Evolutionary conservation across 345 rosid species (phyloP), one percentile per base, ranked within the genome.

Genomic region (Citrus sinensis): DNA sequence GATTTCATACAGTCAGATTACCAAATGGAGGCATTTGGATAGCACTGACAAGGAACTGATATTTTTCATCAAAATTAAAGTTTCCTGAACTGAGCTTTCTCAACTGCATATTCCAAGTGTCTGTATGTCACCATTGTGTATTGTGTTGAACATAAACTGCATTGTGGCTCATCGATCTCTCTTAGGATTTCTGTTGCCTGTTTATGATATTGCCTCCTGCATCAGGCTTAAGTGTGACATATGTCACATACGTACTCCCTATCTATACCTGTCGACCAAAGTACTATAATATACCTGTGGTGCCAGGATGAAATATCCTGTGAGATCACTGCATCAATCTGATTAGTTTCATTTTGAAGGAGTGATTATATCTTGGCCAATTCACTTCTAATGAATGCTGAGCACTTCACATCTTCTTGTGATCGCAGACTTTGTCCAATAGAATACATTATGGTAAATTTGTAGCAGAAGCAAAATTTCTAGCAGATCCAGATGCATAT

Each of bases 401-500:
- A 42, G 55, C 27, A 14, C 58, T 64, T 74, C 37, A 14, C 32
- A 32, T 72, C 22, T 56, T 56, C 34, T 67, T 66, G 46, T 76
- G 40, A 29, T 77, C 79, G 71, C 89, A 96, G 98, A 89, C 90
- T 74, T 89, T 96, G 60, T 96, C 98, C 24, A 96, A 90, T 89
- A 89, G 99, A 86, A 90, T 96, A 30, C 99, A 94, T 81, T 96
- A 96, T 46, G 98, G 98, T 61, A 94, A 94, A 86, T 94, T 82
- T 81, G 98, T 96, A 1, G 99, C 99, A 4, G 99, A 96, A 79
- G 94, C 97, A 65, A 96, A 94, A 83, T 96, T 88, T 79, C 94
- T 39, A 74, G 93, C 88, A 19, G 79, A 88, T 54, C 95, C 99
- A 5, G 87, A 89, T 71, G 91, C 82, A 27, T 92, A 96, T 14